Evolutionary conservation across 768 basidiomycete genomes (phyloP).

Genomic region (Termitomyces sp.): DNA sequence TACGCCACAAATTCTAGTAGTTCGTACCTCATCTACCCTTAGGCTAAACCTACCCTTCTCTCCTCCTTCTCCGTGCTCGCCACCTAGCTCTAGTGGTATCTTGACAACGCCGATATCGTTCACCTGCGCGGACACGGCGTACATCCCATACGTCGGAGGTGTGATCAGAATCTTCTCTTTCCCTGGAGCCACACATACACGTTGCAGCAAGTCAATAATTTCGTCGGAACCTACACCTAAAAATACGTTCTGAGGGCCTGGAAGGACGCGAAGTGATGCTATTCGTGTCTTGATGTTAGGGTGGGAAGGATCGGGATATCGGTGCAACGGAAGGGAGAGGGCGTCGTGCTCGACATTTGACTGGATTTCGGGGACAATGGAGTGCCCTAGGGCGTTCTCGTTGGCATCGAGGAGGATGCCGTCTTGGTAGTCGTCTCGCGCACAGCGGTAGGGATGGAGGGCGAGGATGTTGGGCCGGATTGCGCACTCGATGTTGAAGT

Average conservation of each 20-base stretch:
- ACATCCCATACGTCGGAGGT: constrained; percentile 99
- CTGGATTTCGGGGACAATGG: constrained; percentile 44
- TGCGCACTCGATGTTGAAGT: constrained; percentile 81
- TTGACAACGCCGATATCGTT: constrained; percentile 87
- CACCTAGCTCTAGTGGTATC: constrained; percentile 63
- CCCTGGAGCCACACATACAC: constrained; percentile 79
- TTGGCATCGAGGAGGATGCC: constrained; percentile 97
- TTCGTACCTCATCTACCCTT: constrained; percentile 64
- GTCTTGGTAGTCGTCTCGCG: constrained; percentile 89
- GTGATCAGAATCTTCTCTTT: constrained; percentile 83
- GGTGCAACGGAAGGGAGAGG: constrained; percentile 60
- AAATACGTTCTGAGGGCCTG: constrained; percentile 69
- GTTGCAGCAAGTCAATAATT: constrained; percentile 90
- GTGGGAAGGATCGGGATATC: constrained; percentile 94
- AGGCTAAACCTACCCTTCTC: constrained; percentile 70
- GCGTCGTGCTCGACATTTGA: constrained; percentile 31
- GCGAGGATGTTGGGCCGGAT: constrained; percentile 94
- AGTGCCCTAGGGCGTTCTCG: constrained; percentile 92
- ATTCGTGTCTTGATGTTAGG: constrained; percentile 73
- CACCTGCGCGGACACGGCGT: constrained; percentile 88
- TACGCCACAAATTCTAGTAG: neutral
- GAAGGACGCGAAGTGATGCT: constrained; percentile 67
- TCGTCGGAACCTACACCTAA: constrained; percentile 98
- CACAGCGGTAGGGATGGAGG: constrained; percentile 91
- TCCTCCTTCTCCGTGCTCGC: constrained; percentile 67